Evolutionary conservation across 768 basidiomycete genomes (phyloP), one percentile per base, ranked within the genome.

Genomic region (Kwoniella bestiolae): DNA sequence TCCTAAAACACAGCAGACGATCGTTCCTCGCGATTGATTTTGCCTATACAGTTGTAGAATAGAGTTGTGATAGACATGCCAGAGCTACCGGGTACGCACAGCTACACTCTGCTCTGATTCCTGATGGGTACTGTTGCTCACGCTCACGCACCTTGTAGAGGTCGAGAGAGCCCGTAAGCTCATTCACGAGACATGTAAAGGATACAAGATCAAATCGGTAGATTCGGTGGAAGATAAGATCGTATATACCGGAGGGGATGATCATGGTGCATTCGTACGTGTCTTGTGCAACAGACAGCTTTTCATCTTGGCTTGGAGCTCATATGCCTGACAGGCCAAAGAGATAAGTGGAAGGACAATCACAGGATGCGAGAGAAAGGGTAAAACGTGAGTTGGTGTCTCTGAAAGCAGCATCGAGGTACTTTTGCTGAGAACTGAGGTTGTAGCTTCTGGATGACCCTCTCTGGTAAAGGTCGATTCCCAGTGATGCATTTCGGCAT

Each of bases 401-500:
- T 16, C 41, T 9, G 31, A 25, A 44, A 28, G 18, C 23, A 23
- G 32, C 26, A 21, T 5, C 8, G 18, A 6, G 14, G 12, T 23
- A 44, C 18, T 8, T n/a, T n/a, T 18, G 18, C 23, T 44, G 56
- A 21, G n/a, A 21, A 57, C 38, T 25, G 21, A 18, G 5, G 14
- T 64, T 18, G 46, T 63, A 80, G 79, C 4, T 82, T 82, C 69
- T 92, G 88, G 71, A 77, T 91, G 11, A 83, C 85, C 47, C 83
- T 91, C 2, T 84, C 86, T 31, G 89, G 89, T 6, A 65, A 81
- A 14, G 90, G 89, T 0, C 83, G 83, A 72, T 77, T 86, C 67
- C 90, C 90, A 3, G 87, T 91, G 2, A 80, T 91, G 52, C 90
- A 91, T 75, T 90, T 91, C 69, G 91, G 90, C 2, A 92, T 91